Base-by-base conservation (phyloP, 768 basidiomycete species). In the Lyophyllum shimeji region DNA sequence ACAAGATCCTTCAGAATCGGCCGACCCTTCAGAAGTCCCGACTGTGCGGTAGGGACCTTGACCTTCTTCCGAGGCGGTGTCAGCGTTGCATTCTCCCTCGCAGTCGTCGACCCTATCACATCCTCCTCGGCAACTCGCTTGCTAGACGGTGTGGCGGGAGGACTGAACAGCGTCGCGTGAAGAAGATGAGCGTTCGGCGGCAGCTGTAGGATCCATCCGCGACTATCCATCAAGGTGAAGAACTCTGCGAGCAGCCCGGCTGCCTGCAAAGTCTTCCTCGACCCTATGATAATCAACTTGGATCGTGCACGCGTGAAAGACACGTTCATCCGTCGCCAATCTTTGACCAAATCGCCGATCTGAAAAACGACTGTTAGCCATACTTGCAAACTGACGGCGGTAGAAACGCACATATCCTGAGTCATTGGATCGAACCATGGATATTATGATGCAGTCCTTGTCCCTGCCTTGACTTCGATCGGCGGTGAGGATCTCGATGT, bases 311-410 rank as follows among this genome's bases (percentile, higher is more conserved):
- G 87, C 0, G 96, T 98, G 69, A 98, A 93, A 7, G 94, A 90
- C 17, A 99, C 97, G 65, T 99, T 99, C 79, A 98, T 87, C 31
- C 97, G 74, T 34, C 97, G 80, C 95, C 96, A 98, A 67, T 99
- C 97, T 63, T 90, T 93, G 23, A 98, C 76, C 1, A 99, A 79
- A 51, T 98, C 95, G 8, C 97, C 97, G 24, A 93, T 80, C 95
- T 96, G 58, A 18, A 44, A 15, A 21, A 34, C 11, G n/a, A 29
- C 18, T 43, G 49, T 55, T 55, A 50, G 37, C 46, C 23, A 20
- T 21, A 2, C 23, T 7, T 37, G 42, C 25, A 50, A 33, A 48
- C 20, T 25, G 52, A 13, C 15, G 12, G 9, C 3, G 29, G 7
- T 50, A 20, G 21, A 25, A n/a, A 76, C 87, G 63, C 65, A 94